Base-by-base conservation (phyloP, 75 land plant genomes). In the Selaginella tamariscina region DNA sequence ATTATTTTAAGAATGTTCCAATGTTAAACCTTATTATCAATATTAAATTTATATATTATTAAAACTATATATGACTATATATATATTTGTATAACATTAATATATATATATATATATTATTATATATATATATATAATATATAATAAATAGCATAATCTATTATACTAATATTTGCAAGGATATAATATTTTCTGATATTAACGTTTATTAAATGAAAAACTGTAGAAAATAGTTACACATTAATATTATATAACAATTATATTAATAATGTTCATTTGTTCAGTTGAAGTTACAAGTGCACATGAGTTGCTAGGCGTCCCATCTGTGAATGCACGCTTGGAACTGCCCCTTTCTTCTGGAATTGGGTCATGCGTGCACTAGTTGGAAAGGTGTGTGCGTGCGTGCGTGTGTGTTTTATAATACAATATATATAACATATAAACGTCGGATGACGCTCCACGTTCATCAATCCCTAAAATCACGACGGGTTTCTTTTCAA, bases 341-440 rank as follows among this genome's bases (percentile, higher is more conserved):
- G 97, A 33, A 92, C 97, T 60, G 74, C 87, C 31, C 97, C 97
- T 29, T 78, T 84, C 74, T 81, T 92, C 75, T 92, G 97, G 97
- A 92, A 92, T 70, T 79, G 86, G 85, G 87, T 87, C 69, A 92
- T 92, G 97, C 75, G 56, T 30, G 86, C 84, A n/a, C 73, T 92
- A 70, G 83, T 86, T 66, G 72, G 49, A 39, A 5, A 15, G 49
- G 49, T 39, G 15, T 39, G n/a, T n/a, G n/a, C n/a, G n/a, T n/a
- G n/a, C n/a, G n/a, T n/a, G n/a, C n/a, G n/a, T n/a, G n/a, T n/a
- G n/a, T n/a, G n/a, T n/a, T n/a, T n/a, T n/a, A n/a, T n/a, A n/a
- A n/a, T n/a, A n/a, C n/a, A n/a, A n/a, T n/a, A n/a, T n/a, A n/a
- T n/a, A n/a, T n/a, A n/a, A n/a, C n/a, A n/a, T n/a, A n/a, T n/a